These are phyloP conservation scores for Mortierella sp. DNA, from an alignment of 371 early-diverging fungal species.

Conservation along the genomic window DNA sequence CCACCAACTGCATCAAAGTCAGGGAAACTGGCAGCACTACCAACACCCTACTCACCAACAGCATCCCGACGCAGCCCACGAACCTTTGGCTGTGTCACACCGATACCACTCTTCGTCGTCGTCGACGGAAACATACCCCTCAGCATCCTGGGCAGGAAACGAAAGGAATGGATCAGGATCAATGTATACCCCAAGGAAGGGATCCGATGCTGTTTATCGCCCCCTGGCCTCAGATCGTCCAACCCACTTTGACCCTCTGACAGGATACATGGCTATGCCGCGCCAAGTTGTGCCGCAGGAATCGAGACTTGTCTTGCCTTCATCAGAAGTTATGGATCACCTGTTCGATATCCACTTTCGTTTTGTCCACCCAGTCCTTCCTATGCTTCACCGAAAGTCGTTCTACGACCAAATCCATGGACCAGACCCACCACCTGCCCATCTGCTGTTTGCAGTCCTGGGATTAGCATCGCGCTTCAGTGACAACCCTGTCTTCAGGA, in stretches of 20 bases:
- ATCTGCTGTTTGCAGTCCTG: constrained; percentile 77
- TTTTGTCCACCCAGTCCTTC: constrained; percentile 47
- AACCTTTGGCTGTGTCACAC: not conserved
- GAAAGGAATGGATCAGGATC: not conserved
- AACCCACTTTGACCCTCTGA: constrained; percentile 15
- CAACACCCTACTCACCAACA: not conserved
- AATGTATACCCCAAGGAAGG: not conserved
- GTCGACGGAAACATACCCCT: not conserved
- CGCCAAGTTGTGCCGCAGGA: constrained; percentile 4
- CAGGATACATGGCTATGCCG: constrained; percentile 33
- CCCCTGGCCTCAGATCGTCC: constrained; percentile 11
- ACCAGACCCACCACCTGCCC: constrained; percentile 60
- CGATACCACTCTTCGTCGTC: not conserved
- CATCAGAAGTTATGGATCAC: constrained; percentile 39
- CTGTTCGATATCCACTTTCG: constrained; percentile 39
- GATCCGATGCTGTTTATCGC: not conserved
- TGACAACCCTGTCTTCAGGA: constrained; percentile 68
- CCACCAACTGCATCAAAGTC: not conserved
- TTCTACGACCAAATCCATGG: constrained; percentile 36
- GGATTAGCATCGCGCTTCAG: constrained; percentile 79
- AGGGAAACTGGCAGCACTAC: not conserved
- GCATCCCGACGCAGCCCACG: not conserved
- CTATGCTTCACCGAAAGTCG: constrained; percentile 40
- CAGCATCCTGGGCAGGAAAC: constrained; percentile 4
- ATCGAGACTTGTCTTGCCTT: constrained; percentile 16